A percentile compares a stretch with the other conserved stretches of the same genome.
Conservation (phyloP, 202 grass and related monocot genomes). For the Cymbopogon flexuosus region DNA sequence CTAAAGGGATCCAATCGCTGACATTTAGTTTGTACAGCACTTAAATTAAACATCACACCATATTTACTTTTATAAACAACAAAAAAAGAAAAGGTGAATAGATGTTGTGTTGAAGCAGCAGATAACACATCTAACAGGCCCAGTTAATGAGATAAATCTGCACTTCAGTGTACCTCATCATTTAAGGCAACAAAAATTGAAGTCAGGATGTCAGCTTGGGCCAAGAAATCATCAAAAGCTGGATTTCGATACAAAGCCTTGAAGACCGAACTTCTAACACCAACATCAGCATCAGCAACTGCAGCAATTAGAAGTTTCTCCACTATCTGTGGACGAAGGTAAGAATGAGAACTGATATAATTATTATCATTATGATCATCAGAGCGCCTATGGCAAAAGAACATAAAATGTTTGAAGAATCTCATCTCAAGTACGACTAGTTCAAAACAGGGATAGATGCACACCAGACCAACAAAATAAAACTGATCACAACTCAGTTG, state of each 20-base stretch:
- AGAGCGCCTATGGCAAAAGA: not conserved
- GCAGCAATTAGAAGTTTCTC: slow-evolving; percentile 91
- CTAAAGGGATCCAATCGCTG: not conserved
- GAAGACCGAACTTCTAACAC: slow-evolving; percentile 86
- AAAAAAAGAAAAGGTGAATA: not conserved
- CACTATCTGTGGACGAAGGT: slow-evolving; percentile 64
- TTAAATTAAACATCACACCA: not conserved
- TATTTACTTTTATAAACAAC: slow-evolving; percentile 3
- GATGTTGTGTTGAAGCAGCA: not conserved
- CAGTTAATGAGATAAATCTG: slow-evolving; percentile 23
- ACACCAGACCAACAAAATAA: not conserved
- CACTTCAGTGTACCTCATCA: slow-evolving; percentile 65
- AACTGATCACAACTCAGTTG: not conserved
- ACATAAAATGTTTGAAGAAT: slow-evolving; percentile 1
- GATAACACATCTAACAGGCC: not conserved
- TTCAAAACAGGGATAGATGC: not conserved
- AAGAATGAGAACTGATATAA: slow-evolving; percentile 14
- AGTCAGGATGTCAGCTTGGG: slow-evolving; percentile 89
- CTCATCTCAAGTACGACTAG: not conserved
- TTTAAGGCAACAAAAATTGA: slow-evolving; percentile 97
- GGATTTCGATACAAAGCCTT: slow-evolving; percentile 58
- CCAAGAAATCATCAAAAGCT: slow-evolving; percentile 85
- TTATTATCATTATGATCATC: not conserved
- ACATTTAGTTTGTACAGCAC: not conserved
- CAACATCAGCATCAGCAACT: slow-evolving; percentile 87